A percentile compares a stretch with the other conserved stretches of the same genome.
Evolutionary conservation across 306 rosid species (phyloP).

Genomic region (Mimosa bimucronata): DNA sequence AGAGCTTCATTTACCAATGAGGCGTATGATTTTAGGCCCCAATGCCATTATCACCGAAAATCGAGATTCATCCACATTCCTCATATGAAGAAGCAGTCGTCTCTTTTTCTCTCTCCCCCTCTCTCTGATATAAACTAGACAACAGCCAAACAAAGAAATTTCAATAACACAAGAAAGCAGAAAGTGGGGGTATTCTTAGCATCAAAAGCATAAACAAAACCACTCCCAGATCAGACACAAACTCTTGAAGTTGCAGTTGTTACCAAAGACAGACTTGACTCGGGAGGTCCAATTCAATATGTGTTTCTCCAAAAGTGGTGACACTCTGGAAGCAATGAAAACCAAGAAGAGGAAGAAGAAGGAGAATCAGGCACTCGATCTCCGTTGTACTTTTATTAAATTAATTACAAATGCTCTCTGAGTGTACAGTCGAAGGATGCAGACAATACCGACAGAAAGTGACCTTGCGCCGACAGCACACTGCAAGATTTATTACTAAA

Average conservation of each 20-base stretch:
- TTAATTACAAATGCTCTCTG: slow-evolving; percentile 40
- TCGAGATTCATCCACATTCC: slow-evolving; percentile 49
- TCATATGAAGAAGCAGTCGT: slow-evolving; percentile 46
- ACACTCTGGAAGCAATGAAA: slow-evolving; percentile 49
- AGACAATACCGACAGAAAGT: slow-evolving; percentile 75
- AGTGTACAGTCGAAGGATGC: slow-evolving; percentile 51
- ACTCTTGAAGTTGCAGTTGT: slow-evolving; percentile 32
- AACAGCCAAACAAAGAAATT: slow-evolving; percentile 28
- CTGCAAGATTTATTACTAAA: slow-evolving; percentile 45
- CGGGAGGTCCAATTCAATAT: slow-evolving; percentile 41
- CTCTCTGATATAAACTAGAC: background rate
- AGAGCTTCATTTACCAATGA: slow-evolving; percentile 61
- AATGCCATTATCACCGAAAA: slow-evolving; percentile 40
- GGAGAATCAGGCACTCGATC: slow-evolving; percentile 24
- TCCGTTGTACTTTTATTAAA: slow-evolving; percentile 42
- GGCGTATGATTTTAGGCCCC: background rate
- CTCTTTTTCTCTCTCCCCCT: background rate
- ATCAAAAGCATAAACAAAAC: slow-evolving; percentile 31
- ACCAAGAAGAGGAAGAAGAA: slow-evolving; percentile 40
- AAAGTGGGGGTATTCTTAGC: slow-evolving; percentile 1
- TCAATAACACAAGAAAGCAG: slow-evolving; percentile 19
- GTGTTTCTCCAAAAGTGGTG: slow-evolving; percentile 42
- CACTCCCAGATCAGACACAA: slow-evolving; percentile 35
- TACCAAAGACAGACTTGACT: slow-evolving; percentile 24
- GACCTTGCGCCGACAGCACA: slow-evolving; percentile 76